phyloP scores from a whole-genome alignment of 2,329 filamentous ascomycete genomes.

The Xylariomycetidae sp. region DNA sequence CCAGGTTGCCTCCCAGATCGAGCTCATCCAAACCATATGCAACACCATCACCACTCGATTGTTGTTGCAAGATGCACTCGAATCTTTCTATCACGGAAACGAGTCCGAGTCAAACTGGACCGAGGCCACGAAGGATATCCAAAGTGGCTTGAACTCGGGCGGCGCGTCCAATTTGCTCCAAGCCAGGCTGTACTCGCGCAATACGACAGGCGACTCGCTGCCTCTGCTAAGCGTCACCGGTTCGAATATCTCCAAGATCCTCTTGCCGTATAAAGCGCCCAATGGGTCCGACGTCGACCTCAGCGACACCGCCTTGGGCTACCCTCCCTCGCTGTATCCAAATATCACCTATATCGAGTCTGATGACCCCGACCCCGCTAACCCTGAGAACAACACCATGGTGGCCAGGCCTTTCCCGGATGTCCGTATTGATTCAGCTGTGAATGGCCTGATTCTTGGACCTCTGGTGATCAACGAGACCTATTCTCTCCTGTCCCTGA shows the following conservation, averaged over 20 bases:
- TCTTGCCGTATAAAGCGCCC: conserved; percentile 54
- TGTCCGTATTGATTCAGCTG: conserved; percentile 42
- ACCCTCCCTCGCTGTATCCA: conserved; percentile 67
- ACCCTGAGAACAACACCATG: conserved; percentile 35
- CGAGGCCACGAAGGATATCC: conserved; percentile 56
- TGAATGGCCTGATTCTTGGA: conserved; percentile 63
- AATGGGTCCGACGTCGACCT: conserved; percentile 56
- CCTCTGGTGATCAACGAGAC: conserved; percentile 67
- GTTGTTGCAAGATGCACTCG: conserved; percentile 49
- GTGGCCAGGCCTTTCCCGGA: conserved; percentile 44
- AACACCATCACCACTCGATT: conserved; percentile 64
- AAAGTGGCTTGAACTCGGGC: conserved; percentile 60
- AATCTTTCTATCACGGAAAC: conserved; percentile 50
- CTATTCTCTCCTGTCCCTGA: conserved; percentile 74
- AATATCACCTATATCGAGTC: conserved; percentile 63
- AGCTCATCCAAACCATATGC: conserved; percentile 71
- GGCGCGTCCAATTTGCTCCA: conserved; percentile 55
- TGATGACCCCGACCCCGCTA: conserved; percentile 32
- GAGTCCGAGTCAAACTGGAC: conserved; percentile 53
- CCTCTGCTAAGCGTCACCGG: conserved; percentile 60
- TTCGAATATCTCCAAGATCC: conserved; percentile 39
- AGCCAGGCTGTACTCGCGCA: conserved; percentile 65
- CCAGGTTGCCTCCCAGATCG: conserved; percentile 71
- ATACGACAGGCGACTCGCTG: conserved; percentile 46
- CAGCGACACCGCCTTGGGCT: conserved; percentile 53